Base-by-base conservation (phyloP, 106 monocot genomes). In the Phalaenopsis aphrodite region DNA sequence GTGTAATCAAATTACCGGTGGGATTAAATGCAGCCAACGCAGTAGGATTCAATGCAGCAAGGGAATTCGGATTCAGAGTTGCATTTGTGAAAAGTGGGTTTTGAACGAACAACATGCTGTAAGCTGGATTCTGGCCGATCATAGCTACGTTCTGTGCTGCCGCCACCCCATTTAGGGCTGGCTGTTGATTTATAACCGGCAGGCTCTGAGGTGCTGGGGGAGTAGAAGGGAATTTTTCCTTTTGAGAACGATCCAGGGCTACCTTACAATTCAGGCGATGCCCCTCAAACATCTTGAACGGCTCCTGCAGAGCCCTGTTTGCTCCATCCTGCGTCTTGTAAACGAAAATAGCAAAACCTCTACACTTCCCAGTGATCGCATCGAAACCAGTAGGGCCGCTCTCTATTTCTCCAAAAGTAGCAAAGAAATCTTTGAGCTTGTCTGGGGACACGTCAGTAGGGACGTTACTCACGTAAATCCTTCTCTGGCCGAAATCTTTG, bases 301-400 rank as follows among this genome's bases (percentile, higher is more conserved):
- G 85, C 55, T 85, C 83, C 78, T 81, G 81, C 56, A 85, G 42
- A 8, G 81, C 86, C 81, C 43, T 86, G n/a, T 2, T 74, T 4
- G 79, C 56, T 45, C 86, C 88, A 19, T 86, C 88, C 23, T 47
- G 52, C 2, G 80, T 84, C 79, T 81, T 89, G 80, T 88, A 88
- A 8, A 88, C 78, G 56, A 88, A 88, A 12, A 86, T 69, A 5
- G 88, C 86, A 56, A 83, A 88, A 4, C 86, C 86, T 55, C 81
- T 79, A 3, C 78, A 81, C 55, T 86, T 79, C 15, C 86, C 84
- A 0, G 86, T 84, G 24, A 37, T 5, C 57, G 48, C 65, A 48
- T 86, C 84, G 42, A 79, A 83, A 41, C 88, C 88, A 0, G 81
- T 24, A 8, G 88, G 88, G 21, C 88, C 88, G 3, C 49, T 18